Evolutionary conservation across 768 basidiomycete species (phyloP), one percentile per base, ranked within the genome.

Genomic region (Serendipita vermifera): DNA sequence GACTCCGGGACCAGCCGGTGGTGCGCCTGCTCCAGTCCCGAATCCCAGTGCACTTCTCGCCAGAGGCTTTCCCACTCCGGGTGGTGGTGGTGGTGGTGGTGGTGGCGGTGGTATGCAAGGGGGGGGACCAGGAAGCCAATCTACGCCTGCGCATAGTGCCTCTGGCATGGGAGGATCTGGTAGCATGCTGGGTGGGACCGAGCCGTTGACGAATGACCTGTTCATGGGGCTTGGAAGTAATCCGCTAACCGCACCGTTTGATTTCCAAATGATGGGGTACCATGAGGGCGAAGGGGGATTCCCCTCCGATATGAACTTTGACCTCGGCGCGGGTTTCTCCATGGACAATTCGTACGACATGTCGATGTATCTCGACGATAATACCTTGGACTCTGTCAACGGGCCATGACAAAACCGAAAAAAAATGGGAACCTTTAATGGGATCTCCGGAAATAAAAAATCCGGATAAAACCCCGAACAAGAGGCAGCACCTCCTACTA

Each of bases 171-270:
- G 17, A 41, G 39, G 39, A 7, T 17, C 39, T 20, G 7, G 7
- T n/a, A 20, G 17, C 15, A 26, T 26, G 9, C 35, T 36, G n/a
- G 9, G 9, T n/a, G 35, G 35, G n/a, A 29, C 9, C 7, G 11
- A 15, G 24, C 9, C 11, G 9, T 15, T 5, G 5, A 5, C 46
- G 9, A 20, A 51, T 31, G 46, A 51, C 46, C 46, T 51, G 22
- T 51, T 51, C 17, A 51, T 51, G 46, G 22, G n/a, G 9, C 24
- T 51, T 20, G 46, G 46, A 11, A n/a, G n/a, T n/a, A n/a, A n/a
- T n/a, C n/a, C n/a, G n/a, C n/a, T n/a, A n/a, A n/a, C n/a, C n/a
- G 29, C 32, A 31, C 46, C 46, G 15, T 51, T 51, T 31, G 46
- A 51, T 27, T 27, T 24, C 7, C 46, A 51, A 26, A 20, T 51